Conservation (phyloP, 345 rosid species). For the Acer campestre region DNA sequence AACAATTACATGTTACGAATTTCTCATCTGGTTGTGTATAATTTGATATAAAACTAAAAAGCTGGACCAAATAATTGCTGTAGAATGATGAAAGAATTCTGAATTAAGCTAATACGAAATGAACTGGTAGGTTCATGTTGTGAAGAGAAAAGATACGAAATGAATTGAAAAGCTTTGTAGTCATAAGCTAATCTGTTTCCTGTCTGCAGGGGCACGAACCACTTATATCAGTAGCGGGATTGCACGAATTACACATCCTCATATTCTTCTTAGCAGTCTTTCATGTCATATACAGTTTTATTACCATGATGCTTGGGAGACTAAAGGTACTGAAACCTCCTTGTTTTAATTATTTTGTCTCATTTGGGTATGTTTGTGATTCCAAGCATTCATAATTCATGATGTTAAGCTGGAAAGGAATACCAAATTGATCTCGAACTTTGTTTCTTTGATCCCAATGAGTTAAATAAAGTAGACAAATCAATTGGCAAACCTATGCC, state of each 20-base stretch:
- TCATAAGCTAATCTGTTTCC: conserved; percentile 21
- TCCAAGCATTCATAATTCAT: background rate
- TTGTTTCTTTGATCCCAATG: background rate
- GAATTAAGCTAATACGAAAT: background rate
- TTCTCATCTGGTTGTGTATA: background rate
- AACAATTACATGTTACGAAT: background rate
- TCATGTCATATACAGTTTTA: conserved; percentile 73
- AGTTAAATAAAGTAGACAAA: background rate
- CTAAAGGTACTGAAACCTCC: conserved; percentile 60
- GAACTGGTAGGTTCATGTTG: background rate
- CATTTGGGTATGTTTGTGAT: background rate
- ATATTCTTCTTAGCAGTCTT: conserved; percentile 90
- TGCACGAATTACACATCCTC: conserved; percentile 88
- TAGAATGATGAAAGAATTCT: background rate
- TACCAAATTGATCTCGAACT: background rate
- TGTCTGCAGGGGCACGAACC: conserved; percentile 66
- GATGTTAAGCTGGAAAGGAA: background rate
- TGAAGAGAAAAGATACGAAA: background rate
- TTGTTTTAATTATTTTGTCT: background rate
- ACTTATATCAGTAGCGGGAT: conserved; percentile 67
- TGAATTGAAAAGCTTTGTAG: background rate
- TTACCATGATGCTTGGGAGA: conserved; percentile 91
- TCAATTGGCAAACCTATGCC: background rate
- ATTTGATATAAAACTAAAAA: background rate
- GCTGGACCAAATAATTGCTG: background rate